These are phyloP conservation scores for Penicillium corylophilum DNA, from an alignment of 2,329 filamentous ascomycete genomes.

Conservation along the genomic window DNA sequence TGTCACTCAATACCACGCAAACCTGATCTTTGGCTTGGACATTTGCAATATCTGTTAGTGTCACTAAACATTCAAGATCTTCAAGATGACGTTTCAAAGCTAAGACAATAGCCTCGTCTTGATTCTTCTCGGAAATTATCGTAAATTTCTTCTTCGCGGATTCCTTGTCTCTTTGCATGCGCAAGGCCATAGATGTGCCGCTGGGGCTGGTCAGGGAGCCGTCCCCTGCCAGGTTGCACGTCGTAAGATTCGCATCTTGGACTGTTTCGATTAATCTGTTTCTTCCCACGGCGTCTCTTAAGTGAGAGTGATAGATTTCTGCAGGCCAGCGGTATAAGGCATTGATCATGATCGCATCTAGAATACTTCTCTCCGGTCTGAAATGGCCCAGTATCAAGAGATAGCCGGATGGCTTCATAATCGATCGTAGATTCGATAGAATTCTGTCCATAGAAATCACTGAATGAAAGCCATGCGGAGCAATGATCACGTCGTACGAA, in stretches of 20 bases:
- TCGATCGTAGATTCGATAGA: constrained; percentile 12
- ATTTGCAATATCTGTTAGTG: constrained; percentile 5
- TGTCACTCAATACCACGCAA: constrained; percentile 22
- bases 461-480: constrained; percentile 16
- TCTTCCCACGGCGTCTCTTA: background rate
- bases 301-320: background rate
- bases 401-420: constrained; percentile 18
- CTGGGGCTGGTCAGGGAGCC: background rate
- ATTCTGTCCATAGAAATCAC: constrained; percentile 3
- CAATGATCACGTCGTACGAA: constrained; percentile 20
- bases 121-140: constrained; percentile 10
- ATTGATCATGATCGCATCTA: constrained; percentile 10
- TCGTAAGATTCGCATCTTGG: background rate
- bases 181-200: background rate
- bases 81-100: background rate
- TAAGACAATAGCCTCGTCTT: background rate
- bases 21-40: constrained; percentile 11
- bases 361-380: background rate
- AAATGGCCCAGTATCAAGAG: constrained; percentile 17
- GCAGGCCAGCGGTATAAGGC: constrained; percentile 7
- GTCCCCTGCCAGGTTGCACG: background rate
- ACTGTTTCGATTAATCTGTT: background rate
- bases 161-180: background rate
- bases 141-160: background rate
- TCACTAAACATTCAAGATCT: constrained; percentile 1